Percentiles rank a stretch among this genome's conserved stretches.
phyloP scores from a whole-genome alignment of 2,329 filamentous ascomycete species.

The Pseudopithomyces chartarum region DNA sequence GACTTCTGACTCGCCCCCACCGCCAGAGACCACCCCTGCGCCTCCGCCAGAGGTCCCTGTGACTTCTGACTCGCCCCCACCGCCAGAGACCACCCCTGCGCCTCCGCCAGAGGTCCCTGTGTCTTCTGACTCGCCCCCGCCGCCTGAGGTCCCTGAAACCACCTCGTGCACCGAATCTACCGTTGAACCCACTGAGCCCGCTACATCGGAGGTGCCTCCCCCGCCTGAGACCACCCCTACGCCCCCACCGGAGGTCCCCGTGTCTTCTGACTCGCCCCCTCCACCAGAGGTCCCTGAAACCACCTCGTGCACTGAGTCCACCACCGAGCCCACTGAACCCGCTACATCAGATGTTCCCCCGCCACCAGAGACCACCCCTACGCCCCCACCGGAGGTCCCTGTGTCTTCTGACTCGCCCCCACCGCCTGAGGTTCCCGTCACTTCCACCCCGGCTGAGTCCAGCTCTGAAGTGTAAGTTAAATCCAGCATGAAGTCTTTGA shows the following conservation, averaged over 20 bases:
- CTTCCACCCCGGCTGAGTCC: neutral
- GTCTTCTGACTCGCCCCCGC: neutral
- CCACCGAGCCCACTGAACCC: neutral
- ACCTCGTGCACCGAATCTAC: constrained; percentile 1
- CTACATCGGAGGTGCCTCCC: neutral
- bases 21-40: neutral
- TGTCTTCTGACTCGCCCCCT: neutral
- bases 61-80: neutral
- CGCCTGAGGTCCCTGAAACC: no score
- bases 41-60: neutral
- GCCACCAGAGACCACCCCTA: neutral
- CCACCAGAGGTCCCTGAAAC: no score
- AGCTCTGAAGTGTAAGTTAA: constrained; percentile 1
- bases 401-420: no score
- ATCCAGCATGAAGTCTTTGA: neutral
- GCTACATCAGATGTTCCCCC: neutral
- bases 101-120: neutral
- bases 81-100: no score
- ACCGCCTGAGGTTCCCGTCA: neutral
- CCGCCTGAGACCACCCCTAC: no score
- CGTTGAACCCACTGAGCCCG: neutral
- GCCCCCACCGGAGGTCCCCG: no score
- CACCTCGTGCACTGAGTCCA: neutral
- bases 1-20: neutral
- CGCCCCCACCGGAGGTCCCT: no score